These are phyloP conservation scores for Candida broadrunensis DNA, from an alignment of 805 yeast genomes.

Conservation along the genomic window DNA sequence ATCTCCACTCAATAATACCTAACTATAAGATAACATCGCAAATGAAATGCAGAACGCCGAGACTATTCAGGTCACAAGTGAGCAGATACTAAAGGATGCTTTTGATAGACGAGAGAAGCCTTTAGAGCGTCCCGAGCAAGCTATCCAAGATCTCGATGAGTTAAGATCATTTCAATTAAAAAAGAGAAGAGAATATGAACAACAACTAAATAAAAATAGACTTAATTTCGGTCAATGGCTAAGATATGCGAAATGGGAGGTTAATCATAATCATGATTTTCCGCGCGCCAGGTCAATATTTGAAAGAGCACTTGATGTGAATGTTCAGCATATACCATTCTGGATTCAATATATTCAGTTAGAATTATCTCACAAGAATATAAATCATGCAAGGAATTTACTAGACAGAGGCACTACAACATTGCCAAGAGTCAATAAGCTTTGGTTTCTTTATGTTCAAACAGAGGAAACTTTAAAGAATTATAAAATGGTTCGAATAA, in stretches of 20 bases:
- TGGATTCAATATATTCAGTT: conserved; percentile 83
- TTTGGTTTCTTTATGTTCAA: conserved; percentile 82
- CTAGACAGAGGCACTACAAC: conserved; percentile 72
- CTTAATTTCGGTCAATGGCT: conserved; percentile 86
- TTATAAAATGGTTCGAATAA: conserved; percentile 53
- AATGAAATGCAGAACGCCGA: not conserved
- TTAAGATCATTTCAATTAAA: conserved; percentile 69
- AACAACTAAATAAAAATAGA: conserved; percentile 81
- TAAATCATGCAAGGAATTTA: conserved; percentile 86
- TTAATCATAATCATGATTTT: conserved; percentile 68
- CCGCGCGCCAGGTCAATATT: conserved; percentile 80
- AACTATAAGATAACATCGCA: too few species aligned
- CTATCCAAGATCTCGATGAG: conserved; percentile 73
- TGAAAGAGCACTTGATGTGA: conserved; percentile 82
- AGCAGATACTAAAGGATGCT: conserved; percentile 35
- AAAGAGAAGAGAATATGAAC: conserved; percentile 79
- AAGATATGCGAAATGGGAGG: conserved; percentile 86
- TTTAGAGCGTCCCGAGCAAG: conserved; percentile 27
- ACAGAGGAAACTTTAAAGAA: conserved; percentile 79
- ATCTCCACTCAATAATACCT: too few species aligned
- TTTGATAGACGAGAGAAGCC: conserved; percentile 20
- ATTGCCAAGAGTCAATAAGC: conserved; percentile 76
- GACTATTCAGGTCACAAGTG: conserved; percentile 29
- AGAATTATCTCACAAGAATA: conserved; percentile 67
- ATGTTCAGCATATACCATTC: conserved; percentile 70